A percentile compares a stretch with the other conserved stretches of the same genome.
Evolutionary conservation across 768 basidiomycete genomes (phyloP).

Genomic region (Pholiota microspora): DNA sequence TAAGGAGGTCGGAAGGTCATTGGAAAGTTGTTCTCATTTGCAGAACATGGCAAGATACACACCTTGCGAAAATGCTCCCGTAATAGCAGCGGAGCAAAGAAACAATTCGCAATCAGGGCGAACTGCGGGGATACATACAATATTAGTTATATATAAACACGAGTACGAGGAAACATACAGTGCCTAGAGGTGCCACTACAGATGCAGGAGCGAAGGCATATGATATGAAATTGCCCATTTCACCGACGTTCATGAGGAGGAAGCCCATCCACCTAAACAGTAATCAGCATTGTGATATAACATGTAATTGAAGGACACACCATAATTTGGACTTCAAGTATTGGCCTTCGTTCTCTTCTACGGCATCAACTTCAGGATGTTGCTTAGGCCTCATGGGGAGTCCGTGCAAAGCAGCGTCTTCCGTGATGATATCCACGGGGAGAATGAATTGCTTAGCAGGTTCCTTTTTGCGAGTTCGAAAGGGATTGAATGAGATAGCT

Average conservation of each 20-base stretch:
- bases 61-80: conserved; percentile 81
- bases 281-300: conserved; percentile 3
- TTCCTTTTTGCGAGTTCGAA: conserved; percentile 25
- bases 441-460: conserved; percentile 21
- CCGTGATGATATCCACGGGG: conserved; percentile 41
- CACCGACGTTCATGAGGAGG: conserved; percentile 86
- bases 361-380: conserved; percentile 16
- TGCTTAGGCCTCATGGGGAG: conserved; percentile 19
- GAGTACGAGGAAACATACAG: conserved; percentile 48
- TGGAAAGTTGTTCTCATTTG: not conserved
- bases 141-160: not conserved
- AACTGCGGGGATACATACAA: conserved; percentile 43
- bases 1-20: conserved; percentile 28
- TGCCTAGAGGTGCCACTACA: conserved; percentile 94
- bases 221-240: conserved; percentile 86
- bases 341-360: conserved; percentile 58
- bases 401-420: conserved; percentile 30
- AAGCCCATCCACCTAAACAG: conserved; percentile 83
- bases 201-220: conserved; percentile 90
- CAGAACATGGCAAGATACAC: conserved; percentile 17
- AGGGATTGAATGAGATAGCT: conserved; percentile 33
- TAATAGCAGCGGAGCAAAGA: conserved; percentile 86
- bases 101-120: conserved; percentile 92
- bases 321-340: conserved; percentile 87
- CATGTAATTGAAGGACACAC: conserved; percentile 34